phyloP scores from a whole-genome alignment of 2,329 filamentous ascomycete species.

The Fusarium bulbicola region DNA sequence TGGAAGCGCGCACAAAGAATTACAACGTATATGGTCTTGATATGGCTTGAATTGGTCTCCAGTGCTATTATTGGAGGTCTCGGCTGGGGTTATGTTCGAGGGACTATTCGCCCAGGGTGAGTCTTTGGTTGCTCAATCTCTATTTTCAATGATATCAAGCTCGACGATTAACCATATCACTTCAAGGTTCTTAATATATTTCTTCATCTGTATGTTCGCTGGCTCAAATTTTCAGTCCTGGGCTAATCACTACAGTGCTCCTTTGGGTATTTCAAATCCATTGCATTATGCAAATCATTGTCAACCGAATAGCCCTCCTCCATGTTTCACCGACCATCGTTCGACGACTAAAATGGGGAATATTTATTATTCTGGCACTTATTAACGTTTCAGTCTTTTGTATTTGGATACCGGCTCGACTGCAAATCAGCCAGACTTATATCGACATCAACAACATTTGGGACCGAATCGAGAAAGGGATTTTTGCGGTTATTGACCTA shows the following conservation, averaged over 20 bases:
- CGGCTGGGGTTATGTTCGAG: slow-evolving; percentile 49
- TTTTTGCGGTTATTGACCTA: slow-evolving; percentile 58
- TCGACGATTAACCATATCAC: slow-evolving; percentile 3
- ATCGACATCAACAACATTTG: slow-evolving; percentile 57
- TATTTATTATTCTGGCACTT: slow-evolving; percentile 51
- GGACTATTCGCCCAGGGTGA: slow-evolving; percentile 43
- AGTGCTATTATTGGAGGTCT: slow-evolving; percentile 48
- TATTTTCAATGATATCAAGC: background rate
- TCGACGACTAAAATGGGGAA: slow-evolving; percentile 54
- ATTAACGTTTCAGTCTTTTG: slow-evolving; percentile 61
- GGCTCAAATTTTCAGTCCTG: background rate
- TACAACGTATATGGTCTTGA: slow-evolving; percentile 51
- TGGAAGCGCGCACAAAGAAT: slow-evolving; percentile 45
- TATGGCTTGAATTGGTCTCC: slow-evolving; percentile 52
- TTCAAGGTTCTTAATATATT: slow-evolving; percentile 44
- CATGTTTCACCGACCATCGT: slow-evolving; percentile 51
- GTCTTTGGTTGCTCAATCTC: background rate
- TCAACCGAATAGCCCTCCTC: slow-evolving; percentile 59
- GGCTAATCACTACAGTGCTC: slow-evolving; percentile 40
- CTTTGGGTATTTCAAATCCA: slow-evolving; percentile 50
- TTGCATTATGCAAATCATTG: slow-evolving; percentile 61
- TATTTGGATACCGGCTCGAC: slow-evolving; percentile 60
- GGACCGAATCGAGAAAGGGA: slow-evolving; percentile 59
- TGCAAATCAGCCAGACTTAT: slow-evolving; percentile 51
- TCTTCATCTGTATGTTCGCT: slow-evolving; percentile 31